Evolutionary conservation across 2,329 filamentous ascomycete genomes (phyloP).

Genomic region (Raffaelea arxii): DNA sequence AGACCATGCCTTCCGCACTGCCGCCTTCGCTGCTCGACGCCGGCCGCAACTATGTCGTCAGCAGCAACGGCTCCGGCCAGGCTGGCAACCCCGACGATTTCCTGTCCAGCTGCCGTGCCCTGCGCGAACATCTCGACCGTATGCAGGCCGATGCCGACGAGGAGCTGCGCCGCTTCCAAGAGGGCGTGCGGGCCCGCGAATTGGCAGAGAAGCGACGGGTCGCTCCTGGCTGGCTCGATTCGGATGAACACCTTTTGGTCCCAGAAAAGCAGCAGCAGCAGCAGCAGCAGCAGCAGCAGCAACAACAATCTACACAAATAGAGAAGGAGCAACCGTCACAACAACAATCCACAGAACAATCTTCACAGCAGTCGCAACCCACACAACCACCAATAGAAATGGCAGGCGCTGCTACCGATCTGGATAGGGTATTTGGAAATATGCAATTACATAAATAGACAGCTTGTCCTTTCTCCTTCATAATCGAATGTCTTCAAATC

Average conservation of each 20-base stretch:
- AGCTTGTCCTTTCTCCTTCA: too few relatives aligned
- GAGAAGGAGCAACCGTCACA: too few relatives aligned
- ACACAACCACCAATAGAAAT: too few relatives aligned
- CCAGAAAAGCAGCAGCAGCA: conserved; percentile 44
- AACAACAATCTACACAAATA: too few relatives aligned
- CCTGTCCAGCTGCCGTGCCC: conserved; percentile 65
- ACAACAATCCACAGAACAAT: too few relatives aligned
- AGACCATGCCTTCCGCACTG: conserved; percentile 75
- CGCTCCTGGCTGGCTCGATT: conserved; percentile 74
- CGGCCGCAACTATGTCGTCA: conserved; percentile 15
- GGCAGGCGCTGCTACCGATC: too few relatives aligned
- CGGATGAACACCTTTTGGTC: conserved; percentile 58
- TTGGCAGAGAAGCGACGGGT: conserved; percentile 70
- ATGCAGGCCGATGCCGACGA: conserved; percentile 58
- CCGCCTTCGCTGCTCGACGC: conserved; percentile 53
- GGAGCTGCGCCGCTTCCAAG: conserved; percentile 61
- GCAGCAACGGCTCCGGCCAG: conserved; percentile 34
- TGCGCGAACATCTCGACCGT: conserved; percentile 65
- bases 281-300: conserved; percentile 12
- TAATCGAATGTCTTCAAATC: too few relatives aligned
- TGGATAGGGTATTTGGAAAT: conserved; percentile 12
- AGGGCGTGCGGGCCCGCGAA: conserved; percentile 53
- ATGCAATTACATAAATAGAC: conserved; percentile 4
- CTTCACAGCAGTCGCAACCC: too few relatives aligned
- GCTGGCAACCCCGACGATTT: conserved; percentile 84